Conservation (phyloP, 345 rosid genomes). For the Rhodamnia argentea region DNA sequence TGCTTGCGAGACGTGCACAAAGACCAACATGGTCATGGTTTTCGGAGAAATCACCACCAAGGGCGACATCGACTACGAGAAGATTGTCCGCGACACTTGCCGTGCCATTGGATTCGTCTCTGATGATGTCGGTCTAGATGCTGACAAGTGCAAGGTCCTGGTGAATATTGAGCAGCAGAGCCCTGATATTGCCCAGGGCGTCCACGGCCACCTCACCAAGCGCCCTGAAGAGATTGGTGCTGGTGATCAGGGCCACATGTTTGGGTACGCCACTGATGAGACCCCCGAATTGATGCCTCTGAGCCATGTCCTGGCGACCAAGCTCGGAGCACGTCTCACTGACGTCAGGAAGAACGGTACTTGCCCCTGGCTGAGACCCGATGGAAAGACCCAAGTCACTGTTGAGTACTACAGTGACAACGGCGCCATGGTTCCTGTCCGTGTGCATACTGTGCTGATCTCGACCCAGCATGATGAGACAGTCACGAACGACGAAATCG, state of each 20-base stretch:
- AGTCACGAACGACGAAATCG: conserved; percentile 4
- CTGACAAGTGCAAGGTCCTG: conserved; percentile 8
- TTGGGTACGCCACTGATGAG: conserved; percentile 11
- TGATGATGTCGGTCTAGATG: conserved; percentile 9
- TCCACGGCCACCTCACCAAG: conserved; percentile 8
- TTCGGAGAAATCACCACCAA: conserved; percentile 11
- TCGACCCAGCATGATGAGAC: conserved; percentile 10
- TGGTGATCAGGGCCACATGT: conserved; percentile 9
- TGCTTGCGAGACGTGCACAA: conserved; percentile 39
- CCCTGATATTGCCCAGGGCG: conserved; percentile 10
- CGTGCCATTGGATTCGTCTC: conserved; percentile 3
- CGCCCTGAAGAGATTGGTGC: conserved; percentile 10
- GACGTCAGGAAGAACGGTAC: conserved; percentile 9
- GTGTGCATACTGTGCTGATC: conserved; percentile 5
- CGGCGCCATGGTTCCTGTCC: conserved; percentile 10
- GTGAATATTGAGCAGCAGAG: conserved; percentile 8
- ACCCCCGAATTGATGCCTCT: conserved; percentile 10
- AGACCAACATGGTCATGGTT: conserved; percentile 32
- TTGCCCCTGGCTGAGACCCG: conserved; percentile 8
- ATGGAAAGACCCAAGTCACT: conserved; percentile 8
- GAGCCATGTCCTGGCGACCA: conserved; percentile 7
- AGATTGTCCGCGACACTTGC: conserved; percentile 9
- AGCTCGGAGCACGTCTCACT: conserved; percentile 8
- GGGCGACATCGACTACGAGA: conserved; percentile 3
- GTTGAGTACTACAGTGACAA: conserved; percentile 6